Conservation (phyloP, 2,329 filamentous ascomycete genomes). For the Neonectria ditissima region DNA sequence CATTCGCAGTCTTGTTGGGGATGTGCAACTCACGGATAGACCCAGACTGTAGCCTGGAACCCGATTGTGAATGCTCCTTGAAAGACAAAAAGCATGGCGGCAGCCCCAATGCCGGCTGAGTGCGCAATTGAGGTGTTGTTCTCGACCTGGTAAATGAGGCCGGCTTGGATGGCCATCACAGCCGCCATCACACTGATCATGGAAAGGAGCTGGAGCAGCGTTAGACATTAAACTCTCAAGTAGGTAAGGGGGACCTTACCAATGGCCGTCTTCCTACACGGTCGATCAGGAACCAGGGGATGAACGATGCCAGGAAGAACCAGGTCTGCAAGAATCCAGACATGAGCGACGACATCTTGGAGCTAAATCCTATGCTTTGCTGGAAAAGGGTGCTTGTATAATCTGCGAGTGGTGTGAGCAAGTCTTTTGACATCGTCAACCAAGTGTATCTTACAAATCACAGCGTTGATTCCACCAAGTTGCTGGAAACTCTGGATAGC, state of each 20-base stretch:
- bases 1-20: background rate
- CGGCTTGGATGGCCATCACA: conserved; percentile 56
- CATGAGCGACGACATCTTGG: conserved; percentile 61
- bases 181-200: conserved; percentile 55
- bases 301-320: conserved; percentile 55
- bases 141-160: conserved; percentile 55
- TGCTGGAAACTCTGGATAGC: conserved; percentile 54
- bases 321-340: conserved; percentile 64
- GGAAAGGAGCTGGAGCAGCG: conserved; percentile 48
- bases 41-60: conserved; percentile 52
- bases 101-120: conserved; percentile 52
- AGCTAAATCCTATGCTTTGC: conserved; percentile 55
- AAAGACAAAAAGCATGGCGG: conserved; percentile 56
- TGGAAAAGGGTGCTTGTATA: conserved; percentile 61
- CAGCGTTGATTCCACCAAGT: conserved; percentile 61
- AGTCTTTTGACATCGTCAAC: background rate
- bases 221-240: background rate
- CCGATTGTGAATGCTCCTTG: conserved; percentile 56
- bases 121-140: conserved; percentile 48
- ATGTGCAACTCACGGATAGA: conserved; percentile 43
- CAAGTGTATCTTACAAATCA: conserved; percentile 51
- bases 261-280: conserved; percentile 35
- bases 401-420: conserved; percentile 42
- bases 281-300: conserved; percentile 47
- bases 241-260: conserved; percentile 4